phyloP scores from a whole-genome alignment of 768 basidiomycete species.

The Lactarius vividus region DNA sequence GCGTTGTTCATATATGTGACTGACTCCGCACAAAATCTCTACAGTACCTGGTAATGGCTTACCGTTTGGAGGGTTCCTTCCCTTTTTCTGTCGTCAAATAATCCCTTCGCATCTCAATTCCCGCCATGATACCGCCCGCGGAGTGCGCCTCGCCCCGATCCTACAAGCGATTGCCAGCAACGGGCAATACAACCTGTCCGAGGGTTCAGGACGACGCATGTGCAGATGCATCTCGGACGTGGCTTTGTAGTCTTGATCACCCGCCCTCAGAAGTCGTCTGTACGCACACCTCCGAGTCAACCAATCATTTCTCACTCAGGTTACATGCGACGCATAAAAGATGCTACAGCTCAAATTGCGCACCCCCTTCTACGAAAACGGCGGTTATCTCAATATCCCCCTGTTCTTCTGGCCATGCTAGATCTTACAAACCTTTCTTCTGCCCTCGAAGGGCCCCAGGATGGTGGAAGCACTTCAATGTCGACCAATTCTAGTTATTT shows the following conservation, averaged over 20 bases:
- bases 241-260: too few species aligned
- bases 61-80: too few species aligned
- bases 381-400: neutral
- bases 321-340: neutral
- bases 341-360: too few species aligned
- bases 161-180: neutral
- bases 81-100: too few species aligned
- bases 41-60: too few species aligned
- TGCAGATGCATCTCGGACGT: neutral
- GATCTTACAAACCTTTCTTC: neutral
- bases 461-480: neutral
- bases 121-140: neutral
- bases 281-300: neutral
- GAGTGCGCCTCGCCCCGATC: neutral
- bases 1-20: too few species aligned
- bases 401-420: neutral
- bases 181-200: neutral
- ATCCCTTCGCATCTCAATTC: neutral
- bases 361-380: neutral
- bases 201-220: neutral
- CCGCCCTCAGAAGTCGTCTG: neutral
- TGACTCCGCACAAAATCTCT: too few species aligned
- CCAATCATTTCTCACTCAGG: neutral
- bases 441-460: neutral
- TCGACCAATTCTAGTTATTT: neutral